A percentile compares a stretch with the other conserved stretches of the same genome.
These are phyloP conservation scores for Talaromyces sp. DNA, from an alignment of 2,329 filamentous ascomycete genomes.

Conservation along the genomic window DNA sequence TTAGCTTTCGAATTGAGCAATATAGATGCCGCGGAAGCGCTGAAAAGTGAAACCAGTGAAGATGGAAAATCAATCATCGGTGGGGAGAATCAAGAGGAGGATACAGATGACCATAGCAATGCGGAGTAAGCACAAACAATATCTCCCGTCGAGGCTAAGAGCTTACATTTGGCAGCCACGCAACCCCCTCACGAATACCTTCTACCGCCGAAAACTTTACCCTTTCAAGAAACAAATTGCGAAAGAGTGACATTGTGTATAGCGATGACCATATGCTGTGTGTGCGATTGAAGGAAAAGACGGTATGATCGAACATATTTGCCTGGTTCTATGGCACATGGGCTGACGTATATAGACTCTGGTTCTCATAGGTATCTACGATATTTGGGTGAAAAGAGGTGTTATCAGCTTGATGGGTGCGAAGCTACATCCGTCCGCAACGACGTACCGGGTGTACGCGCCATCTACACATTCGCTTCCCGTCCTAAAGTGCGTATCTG, in stretches of 20 bases:
- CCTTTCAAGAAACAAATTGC: constrained; percentile 37
- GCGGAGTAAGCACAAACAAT: constrained; percentile 6
- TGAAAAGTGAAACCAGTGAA: not conserved
- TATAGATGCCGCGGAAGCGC: constrained; percentile 6
- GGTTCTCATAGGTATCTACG: constrained; percentile 51
- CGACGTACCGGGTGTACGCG: constrained; percentile 50
- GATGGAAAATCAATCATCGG: not conserved
- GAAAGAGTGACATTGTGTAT: constrained; percentile 37
- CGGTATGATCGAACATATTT: constrained; percentile 25
- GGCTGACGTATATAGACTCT: constrained; percentile 33
- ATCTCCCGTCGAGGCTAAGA: not conserved
- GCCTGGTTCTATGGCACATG: not conserved
- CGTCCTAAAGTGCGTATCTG: constrained; percentile 46
- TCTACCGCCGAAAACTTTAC: constrained; percentile 37
- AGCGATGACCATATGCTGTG: constrained; percentile 37
- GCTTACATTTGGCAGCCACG: constrained; percentile 29
- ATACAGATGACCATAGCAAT: not conserved
- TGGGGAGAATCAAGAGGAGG: not conserved
- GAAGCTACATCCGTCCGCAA: constrained; percentile 48
- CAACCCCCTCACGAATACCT: constrained; percentile 31
- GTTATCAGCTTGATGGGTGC: constrained; percentile 57
- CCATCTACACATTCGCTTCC: constrained; percentile 56
- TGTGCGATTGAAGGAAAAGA: constrained; percentile 39
- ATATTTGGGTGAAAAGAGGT: constrained; percentile 55
- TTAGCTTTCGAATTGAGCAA: constrained; percentile 10